A percentile compares a stretch with the other conserved stretches of the same genome.
These are phyloP conservation scores for Knoxdaviesia proteae DNA, from an alignment of 2,329 filamentous ascomycete species.

Conservation along the genomic window DNA sequence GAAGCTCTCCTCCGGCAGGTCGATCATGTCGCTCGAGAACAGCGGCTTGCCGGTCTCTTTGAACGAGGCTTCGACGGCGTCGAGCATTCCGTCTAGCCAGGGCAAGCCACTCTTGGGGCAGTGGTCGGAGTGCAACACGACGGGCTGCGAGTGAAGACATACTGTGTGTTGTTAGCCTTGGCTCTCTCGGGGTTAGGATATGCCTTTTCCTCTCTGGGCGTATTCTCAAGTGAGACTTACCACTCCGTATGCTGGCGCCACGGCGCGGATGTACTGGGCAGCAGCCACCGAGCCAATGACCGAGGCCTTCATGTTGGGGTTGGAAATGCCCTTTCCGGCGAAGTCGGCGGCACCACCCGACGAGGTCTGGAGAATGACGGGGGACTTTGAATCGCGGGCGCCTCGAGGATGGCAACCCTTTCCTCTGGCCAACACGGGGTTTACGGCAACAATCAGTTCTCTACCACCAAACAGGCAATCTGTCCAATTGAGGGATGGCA, in stretches of 20 bases:
- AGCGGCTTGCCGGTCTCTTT: constrained; percentile 81
- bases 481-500: no score
- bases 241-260: constrained; percentile 73
- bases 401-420: constrained; percentile 66
- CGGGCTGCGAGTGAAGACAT: constrained; percentile 25
- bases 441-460: no score
- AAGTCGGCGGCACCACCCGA: constrained; percentile 91
- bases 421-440: no score
- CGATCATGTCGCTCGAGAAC: constrained; percentile 95
- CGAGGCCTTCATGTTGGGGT: constrained; percentile 65
- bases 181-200: background rate
- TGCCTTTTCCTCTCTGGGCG: no score
- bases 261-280: constrained; percentile 78
- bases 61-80: constrained; percentile 88
- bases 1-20: constrained; percentile 79
- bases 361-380: constrained; percentile 81
- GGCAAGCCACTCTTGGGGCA: constrained; percentile 98
- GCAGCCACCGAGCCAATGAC: constrained; percentile 73
- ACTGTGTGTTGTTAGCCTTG: background rate
- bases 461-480: no score
- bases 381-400: constrained; percentile 80
- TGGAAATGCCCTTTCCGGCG: constrained; percentile 72
- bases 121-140: constrained; percentile 93
- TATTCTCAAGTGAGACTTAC: background rate
- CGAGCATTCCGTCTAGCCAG: constrained; percentile 91